These are phyloP conservation scores for Colletotrichum plurivorum DNA, from an alignment of 2,329 filamentous ascomycete genomes.

Conservation along the genomic window DNA sequence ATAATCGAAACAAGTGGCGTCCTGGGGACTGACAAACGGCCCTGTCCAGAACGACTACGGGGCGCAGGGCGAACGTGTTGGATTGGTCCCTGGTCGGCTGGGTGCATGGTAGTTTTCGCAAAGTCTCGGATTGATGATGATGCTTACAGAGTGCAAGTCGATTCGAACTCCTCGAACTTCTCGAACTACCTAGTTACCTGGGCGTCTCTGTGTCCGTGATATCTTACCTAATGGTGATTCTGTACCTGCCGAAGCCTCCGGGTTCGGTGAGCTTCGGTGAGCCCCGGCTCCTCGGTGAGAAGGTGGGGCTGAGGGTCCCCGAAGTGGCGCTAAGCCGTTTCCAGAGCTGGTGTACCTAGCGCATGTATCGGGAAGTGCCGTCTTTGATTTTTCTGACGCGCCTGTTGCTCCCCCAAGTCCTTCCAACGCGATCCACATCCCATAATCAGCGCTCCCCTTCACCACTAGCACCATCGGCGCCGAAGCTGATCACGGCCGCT, in stretches of 20 bases:
- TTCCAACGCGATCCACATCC: slow-evolving; percentile 40
- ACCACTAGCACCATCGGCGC: slow-evolving; percentile 25
- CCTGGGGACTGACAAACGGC: background rate
- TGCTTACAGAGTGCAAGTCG: too few species aligned
- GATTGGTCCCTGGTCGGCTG: background rate
- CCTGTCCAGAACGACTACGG: background rate
- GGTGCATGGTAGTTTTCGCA: too few species aligned
- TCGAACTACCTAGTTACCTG: too few species aligned
- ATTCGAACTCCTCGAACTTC: too few species aligned
- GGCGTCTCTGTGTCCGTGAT: too few species aligned
- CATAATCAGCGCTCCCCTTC: slow-evolving; percentile 31
- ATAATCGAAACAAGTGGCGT: background rate
- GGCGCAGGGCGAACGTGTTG: background rate
- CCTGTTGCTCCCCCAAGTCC: slow-evolving; percentile 32
- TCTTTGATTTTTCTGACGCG: slow-evolving; percentile 41
- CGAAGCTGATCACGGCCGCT: slow-evolving; percentile 4
- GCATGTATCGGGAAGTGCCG: slow-evolving; percentile 33
- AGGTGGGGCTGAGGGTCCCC: background rate
- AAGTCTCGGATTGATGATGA: too few species aligned
- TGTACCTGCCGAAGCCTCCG: background rate
- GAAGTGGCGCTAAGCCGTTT: slow-evolving; percentile 7
- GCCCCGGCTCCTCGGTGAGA: background rate
- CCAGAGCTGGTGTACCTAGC: slow-evolving; percentile 3
- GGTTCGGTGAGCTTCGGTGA: background rate
- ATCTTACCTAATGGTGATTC: too few species aligned